Evolutionary conservation across 345 rosid species (phyloP), one percentile per base, ranked within the genome.

Genomic region (Garcia nutans): DNA sequence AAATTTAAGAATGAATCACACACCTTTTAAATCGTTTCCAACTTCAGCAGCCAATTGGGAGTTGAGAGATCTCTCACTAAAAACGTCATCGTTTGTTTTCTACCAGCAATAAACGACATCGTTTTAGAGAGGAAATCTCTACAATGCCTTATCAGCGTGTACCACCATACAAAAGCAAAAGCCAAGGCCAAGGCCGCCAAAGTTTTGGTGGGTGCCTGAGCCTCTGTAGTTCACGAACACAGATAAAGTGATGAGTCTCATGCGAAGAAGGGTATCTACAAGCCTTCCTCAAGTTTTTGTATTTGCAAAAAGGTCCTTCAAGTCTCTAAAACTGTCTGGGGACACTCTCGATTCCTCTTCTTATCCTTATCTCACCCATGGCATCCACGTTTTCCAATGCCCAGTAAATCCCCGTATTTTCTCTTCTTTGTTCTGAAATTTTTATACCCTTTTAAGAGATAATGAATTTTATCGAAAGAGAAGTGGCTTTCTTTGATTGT

Each of bases 371-470:
- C 87, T 87, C 79, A 71, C 85, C 73, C 87, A 89, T 52, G 99
- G 99, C 77, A 80, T 93, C 86, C 98, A 96, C 83, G 89, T 91
- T 82, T 96, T 96, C 84, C 97, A 92, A 44, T 92, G 99, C 82
- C 97, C 97, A 0, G 99, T 96, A 83, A 84, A 83, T 78, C 23
- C 67, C 12, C 49, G 42, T 4, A 11, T 33, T 37, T 16, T n/a
- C 70, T n/a, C 54, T 49, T n/a, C 9, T 50, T 22, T 4, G 55
- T 8, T 69, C 61, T 22, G 23, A 55, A 54, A 70, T 17, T 54
- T 3, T 6, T 19, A 33, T 54, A 16, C 49, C 73, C 49, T 54
- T 70, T 47, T 54, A n/a, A 33, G 15, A 31, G 49, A 70, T 8
- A 70, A 28, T 70, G 37, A 15, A 26, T 49, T 26, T 49, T 23